Base-by-base conservation (phyloP, 1,139 yeast species). In the Diutina ranongensis region DNA sequence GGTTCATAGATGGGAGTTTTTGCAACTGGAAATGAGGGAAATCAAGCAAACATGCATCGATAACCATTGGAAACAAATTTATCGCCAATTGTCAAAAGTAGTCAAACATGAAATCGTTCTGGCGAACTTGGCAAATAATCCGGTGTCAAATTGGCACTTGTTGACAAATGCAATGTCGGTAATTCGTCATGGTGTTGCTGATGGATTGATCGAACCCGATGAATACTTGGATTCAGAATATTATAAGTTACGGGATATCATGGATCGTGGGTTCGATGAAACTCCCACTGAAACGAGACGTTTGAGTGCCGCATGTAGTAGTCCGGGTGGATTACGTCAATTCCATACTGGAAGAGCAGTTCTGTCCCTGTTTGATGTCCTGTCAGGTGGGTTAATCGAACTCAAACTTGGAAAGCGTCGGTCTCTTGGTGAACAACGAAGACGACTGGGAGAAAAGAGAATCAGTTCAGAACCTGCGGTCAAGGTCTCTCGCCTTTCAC, bases 311-410 rank as follows among this genome's bases (percentile, higher is more conserved):
- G 31, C 31, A 5, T n/a, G 31, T 10, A 13, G 10, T 20, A 38
- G 31, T 16, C 42, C 42, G n/a, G 42, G 42, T n/a, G 42, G 42
- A n/a, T 25, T 38, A 18, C 42, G 42, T 15, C 42, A 25, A 38
- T 38, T 38, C 13, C 31, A 38, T 13, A 38, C 42, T 8, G 42
- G 33, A 15, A 27, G 42, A 22, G 40, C 28, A 7, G 40, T 20
- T 3, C 40, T 35, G 40, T 21, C 28, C 8, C 40, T 20, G 27
- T 38, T 22, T 15, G 31, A 22, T 25, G n/a, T 38, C 7, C 42
- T 38, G 42, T 13, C 21, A 7, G 42, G 32, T 15, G 28, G 28
- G 12, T 7, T 38, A n/a, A 38, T 38, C 8, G 42, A 38, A 15
- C 16, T 38, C 5, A 22, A 25, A 16, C 18, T 38, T 16, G 42